A percentile compares a stretch with the other conserved stretches of the same genome.
phyloP scores from a whole-genome alignment of 768 basidiomycete genomes.

The Collybia mongolica region DNA sequence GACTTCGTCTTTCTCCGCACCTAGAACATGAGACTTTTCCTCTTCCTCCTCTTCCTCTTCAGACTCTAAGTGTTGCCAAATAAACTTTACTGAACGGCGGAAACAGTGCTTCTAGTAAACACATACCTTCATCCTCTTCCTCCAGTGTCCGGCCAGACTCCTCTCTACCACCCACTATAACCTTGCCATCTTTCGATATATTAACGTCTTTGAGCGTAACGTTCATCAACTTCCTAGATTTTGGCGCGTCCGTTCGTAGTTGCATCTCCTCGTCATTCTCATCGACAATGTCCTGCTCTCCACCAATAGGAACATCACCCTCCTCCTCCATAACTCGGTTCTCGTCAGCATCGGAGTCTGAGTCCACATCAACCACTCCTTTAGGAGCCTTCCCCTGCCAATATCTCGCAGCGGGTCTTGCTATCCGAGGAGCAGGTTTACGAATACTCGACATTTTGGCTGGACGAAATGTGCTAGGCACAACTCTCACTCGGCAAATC shows the following conservation, averaged over 20 bases:
- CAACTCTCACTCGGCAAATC: background rate
- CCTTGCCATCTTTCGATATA: slow-evolving; percentile 77
- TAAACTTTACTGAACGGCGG: slow-evolving; percentile 3
- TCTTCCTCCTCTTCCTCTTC: slow-evolving; percentile 51
- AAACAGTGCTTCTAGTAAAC: slow-evolving; percentile 10
- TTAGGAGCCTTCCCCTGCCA: slow-evolving; percentile 91
- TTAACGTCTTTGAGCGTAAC: slow-evolving; percentile 78
- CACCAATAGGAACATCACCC: slow-evolving; percentile 60
- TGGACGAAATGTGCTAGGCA: background rate
- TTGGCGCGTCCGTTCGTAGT: slow-evolving; percentile 31
- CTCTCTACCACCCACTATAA: slow-evolving; percentile 74
- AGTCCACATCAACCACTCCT: slow-evolving; percentile 55
- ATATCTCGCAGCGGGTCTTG: slow-evolving; percentile 82
- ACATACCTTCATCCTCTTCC: slow-evolving; percentile 47
- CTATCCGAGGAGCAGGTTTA: slow-evolving; percentile 75
- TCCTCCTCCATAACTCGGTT: slow-evolving; percentile 40
- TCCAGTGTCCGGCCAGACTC: slow-evolving; percentile 74
- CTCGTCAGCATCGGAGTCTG: slow-evolving; percentile 67
- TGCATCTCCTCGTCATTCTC: slow-evolving; percentile 46
- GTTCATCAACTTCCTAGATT: slow-evolving; percentile 56
- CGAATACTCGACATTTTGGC: slow-evolving; percentile 34
- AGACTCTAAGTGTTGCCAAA: slow-evolving; percentile 30
- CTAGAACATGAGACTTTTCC: slow-evolving; percentile 13
- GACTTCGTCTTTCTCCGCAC: slow-evolving; percentile 37
- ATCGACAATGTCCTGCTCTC: slow-evolving; percentile 50